A percentile compares a stretch with the other conserved stretches of the same genome.
phyloP scores from a whole-genome alignment of 1,139 yeast species.

The Kodamaea plutei region DNA sequence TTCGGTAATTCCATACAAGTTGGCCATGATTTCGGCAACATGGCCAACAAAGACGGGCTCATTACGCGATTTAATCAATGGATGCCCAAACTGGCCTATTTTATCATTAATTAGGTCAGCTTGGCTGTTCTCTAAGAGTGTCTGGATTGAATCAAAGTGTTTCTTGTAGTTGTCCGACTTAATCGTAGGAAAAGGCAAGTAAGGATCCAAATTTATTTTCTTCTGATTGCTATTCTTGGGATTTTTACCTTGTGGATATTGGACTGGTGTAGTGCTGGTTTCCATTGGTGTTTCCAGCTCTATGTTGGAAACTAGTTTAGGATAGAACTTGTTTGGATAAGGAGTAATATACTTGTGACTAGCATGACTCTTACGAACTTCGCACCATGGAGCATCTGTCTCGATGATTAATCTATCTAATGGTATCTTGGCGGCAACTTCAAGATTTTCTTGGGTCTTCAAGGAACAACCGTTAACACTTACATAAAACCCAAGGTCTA shows the following conservation, averaged over 20 bases:
- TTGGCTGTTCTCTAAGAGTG: conserved; percentile 10
- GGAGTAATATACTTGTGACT: conserved; percentile 52
- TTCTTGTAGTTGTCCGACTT: conserved; percentile 58
- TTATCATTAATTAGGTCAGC: conserved; percentile 4
- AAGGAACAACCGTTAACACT: conserved; percentile 94
- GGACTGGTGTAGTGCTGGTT: not conserved
- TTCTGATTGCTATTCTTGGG: conserved; percentile 11
- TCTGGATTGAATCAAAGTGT: conserved; percentile 12
- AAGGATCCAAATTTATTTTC: conserved; percentile 35
- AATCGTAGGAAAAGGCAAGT: conserved; percentile 57
- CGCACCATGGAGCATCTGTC: conserved; percentile 99
- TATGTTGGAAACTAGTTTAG: too few relatives aligned
- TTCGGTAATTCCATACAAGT: conserved; percentile 34
- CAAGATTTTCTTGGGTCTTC: conserved; percentile 68
- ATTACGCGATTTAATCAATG: conserved; percentile 77
- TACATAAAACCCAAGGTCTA: conserved; percentile 61
- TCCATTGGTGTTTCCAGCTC: too few relatives aligned
- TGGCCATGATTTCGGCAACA: conserved; percentile 75
- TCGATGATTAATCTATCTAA: conserved; percentile 69
- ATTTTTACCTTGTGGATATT: too few relatives aligned
- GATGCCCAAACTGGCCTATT: conserved; percentile 36
- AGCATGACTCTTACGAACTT: conserved; percentile 78
- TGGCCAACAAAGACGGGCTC: conserved; percentile 85
- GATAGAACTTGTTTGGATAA: conserved; percentile 56
- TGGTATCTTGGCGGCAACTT: conserved; percentile 66